Evolutionary conservation across 1,284 basidiomycete genomes (phyloP).

Genomic region (Wolfiporia cocos): DNA sequence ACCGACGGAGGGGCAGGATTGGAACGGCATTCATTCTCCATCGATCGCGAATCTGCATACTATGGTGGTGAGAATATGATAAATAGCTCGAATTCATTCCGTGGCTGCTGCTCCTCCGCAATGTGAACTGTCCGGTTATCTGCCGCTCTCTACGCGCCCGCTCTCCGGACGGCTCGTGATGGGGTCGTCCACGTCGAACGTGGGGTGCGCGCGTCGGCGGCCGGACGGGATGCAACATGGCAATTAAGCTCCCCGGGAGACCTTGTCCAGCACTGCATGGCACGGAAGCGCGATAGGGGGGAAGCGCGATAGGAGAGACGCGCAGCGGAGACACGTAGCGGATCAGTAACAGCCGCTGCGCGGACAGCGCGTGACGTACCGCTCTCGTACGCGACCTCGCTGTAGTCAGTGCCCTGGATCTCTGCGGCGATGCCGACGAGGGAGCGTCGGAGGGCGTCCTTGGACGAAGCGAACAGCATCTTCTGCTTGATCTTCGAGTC

Average conservation of each 20-base stretch:
- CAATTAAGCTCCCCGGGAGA: slow-evolving; percentile 19
- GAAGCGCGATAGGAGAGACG: not conserved
- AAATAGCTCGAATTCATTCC: slow-evolving; percentile 3
- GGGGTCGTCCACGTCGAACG: too few relatives aligned
- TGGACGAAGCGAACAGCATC: slow-evolving; percentile 95
- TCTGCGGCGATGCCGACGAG: slow-evolving; percentile 74
- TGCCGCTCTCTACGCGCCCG: too few relatives aligned
- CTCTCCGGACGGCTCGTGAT: too few relatives aligned
- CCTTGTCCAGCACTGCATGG: slow-evolving; percentile 24
- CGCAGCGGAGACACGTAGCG: slow-evolving; percentile 1
- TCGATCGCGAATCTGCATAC: too few relatives aligned
- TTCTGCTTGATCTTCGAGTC: slow-evolving; percentile 84
- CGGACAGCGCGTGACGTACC: slow-evolving; percentile 47
- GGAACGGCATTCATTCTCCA: too few relatives aligned
- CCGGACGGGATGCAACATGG: too few relatives aligned
- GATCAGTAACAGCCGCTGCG: not conserved
- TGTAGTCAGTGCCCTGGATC: slow-evolving; percentile 84
- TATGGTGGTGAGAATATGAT: not conserved
- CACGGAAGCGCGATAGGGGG: not conserved
- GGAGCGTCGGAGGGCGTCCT: slow-evolving; percentile 74
- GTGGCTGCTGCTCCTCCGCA: slow-evolving; percentile 9
- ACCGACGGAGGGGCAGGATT: too few relatives aligned
- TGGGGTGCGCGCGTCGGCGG: too few relatives aligned
- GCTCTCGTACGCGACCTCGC: slow-evolving; percentile 72
- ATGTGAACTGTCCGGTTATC: slow-evolving; percentile 6